A percentile compares a stretch with the other conserved stretches of the same genome.
phyloP scores from a whole-genome alignment of 2,329 filamentous ascomycete species.

The Fusarium abutilonis region DNA sequence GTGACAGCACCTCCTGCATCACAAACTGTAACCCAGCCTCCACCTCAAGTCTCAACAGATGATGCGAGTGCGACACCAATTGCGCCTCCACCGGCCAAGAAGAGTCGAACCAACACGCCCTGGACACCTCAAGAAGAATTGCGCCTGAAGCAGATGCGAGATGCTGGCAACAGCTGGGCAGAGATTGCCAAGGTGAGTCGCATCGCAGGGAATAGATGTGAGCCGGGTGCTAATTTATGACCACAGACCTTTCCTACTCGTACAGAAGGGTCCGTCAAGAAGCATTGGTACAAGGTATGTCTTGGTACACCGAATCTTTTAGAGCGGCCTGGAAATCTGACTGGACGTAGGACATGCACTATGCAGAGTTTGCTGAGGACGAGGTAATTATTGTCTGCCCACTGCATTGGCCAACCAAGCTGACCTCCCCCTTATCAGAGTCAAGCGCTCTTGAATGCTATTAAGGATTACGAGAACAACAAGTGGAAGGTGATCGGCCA shows the following conservation, averaged over 20 bases:
- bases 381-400: conserved; percentile 70
- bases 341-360: conserved; percentile 87
- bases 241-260: conserved; percentile 88
- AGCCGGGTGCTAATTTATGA: conserved; percentile 7
- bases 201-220: neutral
- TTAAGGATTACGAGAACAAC: conserved; percentile 98
- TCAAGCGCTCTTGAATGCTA: conserved; percentile 84
- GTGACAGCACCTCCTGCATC: conserved; percentile 46
- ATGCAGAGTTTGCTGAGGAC: conserved; percentile 97
- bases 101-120: conserved; percentile 97
- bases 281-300: conserved; percentile 97
- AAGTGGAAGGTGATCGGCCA: conserved; percentile 98
- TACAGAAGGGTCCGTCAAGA: conserved; percentile 98
- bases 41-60: conserved; percentile 46
- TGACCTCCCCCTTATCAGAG: conserved; percentile 61
- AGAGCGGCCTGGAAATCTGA: conserved; percentile 17
- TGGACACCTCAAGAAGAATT: conserved; percentile 97
- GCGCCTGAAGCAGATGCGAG: conserved; percentile 91
- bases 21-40: conserved; percentile 45
- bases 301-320: neutral
- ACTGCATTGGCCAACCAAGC: conserved; percentile 25
- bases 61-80: conserved; percentile 46
- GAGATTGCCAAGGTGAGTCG: conserved; percentile 96
- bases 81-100: conserved; percentile 75
- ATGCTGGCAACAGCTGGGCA: conserved; percentile 93